Evolutionary conservation across 352 stramenopile species (phyloP).

Genomic region (Achlya hypogyna): DNA sequence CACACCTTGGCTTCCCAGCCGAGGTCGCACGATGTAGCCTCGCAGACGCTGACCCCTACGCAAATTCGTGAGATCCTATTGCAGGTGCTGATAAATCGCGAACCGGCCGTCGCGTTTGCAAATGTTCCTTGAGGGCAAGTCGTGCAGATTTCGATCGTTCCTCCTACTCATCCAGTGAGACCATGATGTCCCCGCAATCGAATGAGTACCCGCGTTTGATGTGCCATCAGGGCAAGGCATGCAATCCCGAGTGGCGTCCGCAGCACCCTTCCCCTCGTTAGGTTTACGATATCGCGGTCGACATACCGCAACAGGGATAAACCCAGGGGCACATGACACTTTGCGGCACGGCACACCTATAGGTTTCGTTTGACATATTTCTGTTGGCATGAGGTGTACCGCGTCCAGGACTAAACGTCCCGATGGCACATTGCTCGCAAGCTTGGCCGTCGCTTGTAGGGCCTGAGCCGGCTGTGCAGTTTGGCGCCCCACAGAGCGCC

Average conservation of each 20-base stretch:
- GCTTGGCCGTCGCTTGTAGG: background rate
- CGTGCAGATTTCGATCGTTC: background rate
- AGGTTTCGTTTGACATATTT: background rate
- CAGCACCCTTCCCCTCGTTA: background rate
- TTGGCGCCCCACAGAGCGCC: slow-evolving; percentile 8
- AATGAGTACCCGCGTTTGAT: background rate
- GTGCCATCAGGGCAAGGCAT: background rate
- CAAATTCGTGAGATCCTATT: background rate
- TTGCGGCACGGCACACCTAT: background rate
- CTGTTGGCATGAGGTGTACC: background rate
- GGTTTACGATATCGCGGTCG: too few relatives aligned
- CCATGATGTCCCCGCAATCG: too few relatives aligned
- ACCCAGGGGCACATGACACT: background rate
- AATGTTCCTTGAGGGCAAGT: background rate
- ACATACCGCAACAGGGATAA: background rate
- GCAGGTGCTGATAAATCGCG: background rate
- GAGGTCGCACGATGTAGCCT: background rate
- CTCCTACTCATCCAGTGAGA: background rate
- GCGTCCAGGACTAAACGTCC: slow-evolving; percentile 12
- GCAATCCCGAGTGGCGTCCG: background rate
- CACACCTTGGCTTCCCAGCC: slow-evolving; percentile 14
- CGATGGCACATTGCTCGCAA: background rate
- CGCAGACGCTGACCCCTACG: background rate
- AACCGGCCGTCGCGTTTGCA: background rate
- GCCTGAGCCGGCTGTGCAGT: background rate